These are phyloP conservation scores for Diaporthe australafricana DNA, from an alignment of 2,329 filamentous ascomycete genomes.

Conservation along the genomic window DNA sequence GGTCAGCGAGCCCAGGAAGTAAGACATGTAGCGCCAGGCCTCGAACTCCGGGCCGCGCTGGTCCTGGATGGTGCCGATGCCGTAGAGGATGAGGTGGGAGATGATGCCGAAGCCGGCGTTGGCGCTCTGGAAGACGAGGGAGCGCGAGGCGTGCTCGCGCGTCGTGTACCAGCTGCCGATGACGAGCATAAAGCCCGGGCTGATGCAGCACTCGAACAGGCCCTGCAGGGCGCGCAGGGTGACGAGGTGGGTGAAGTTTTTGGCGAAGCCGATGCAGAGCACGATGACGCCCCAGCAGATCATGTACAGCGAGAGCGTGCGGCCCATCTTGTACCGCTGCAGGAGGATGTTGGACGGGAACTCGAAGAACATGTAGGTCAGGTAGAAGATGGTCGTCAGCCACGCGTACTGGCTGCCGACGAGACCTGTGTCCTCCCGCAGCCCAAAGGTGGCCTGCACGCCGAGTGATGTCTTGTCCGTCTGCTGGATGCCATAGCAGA, in stretches of 20 bases:
- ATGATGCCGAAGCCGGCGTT: constrained; percentile 53
- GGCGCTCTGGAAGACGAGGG: constrained; percentile 51
- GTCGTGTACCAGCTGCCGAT: constrained; percentile 53
- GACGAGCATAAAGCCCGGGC: constrained; percentile 52
- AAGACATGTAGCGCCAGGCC: constrained; percentile 53
- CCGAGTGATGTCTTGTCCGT: constrained; percentile 58
- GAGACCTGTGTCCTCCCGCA: constrained; percentile 45
- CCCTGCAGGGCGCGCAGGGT: constrained; percentile 51
- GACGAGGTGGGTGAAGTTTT: constrained; percentile 52
- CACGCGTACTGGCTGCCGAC: constrained; percentile 43
- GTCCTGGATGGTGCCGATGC: constrained; percentile 48
- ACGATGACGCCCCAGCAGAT: constrained; percentile 48
- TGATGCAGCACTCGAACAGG: constrained; percentile 52
- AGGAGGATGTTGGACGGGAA: constrained; percentile 47
- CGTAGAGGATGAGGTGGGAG: constrained; percentile 50
- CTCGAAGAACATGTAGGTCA: constrained; percentile 47
- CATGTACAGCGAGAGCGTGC: constrained; percentile 44
- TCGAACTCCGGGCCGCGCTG: constrained; percentile 44
- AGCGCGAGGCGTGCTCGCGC: constrained; percentile 50
- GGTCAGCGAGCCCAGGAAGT: constrained; percentile 51
- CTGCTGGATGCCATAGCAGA: constrained; percentile 62
- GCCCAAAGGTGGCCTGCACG: constrained; percentile 53
- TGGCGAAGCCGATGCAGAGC: constrained; percentile 50
- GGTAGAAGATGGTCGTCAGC: constrained; percentile 51
- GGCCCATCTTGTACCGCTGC: constrained; percentile 44